Base-by-base conservation (phyloP, 257 asterid species). In the Rhazya stricta region DNA sequence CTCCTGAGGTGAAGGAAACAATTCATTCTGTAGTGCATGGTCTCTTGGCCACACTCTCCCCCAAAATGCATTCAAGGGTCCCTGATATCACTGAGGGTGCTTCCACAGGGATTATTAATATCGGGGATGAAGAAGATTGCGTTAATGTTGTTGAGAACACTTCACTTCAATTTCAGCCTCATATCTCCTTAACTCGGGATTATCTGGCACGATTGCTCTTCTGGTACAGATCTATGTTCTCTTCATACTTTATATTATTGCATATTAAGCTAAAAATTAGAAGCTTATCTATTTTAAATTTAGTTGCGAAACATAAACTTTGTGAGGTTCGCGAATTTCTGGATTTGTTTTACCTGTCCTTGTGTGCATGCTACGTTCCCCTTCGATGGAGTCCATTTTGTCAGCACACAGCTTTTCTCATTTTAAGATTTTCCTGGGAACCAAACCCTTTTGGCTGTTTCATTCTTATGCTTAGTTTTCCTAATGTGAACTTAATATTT, bases 11-110 rank as follows among this genome's bases (percentile, higher is more conserved):
- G 78, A 92, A 88, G 79, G 93, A 88, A 25, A 84, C 93, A 37
- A 86, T 94, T 81, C 91, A 85, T 79, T 94, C 97, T 19, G 95
- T 94, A 32, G 96, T 90, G 37, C 96, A 94, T 74, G 98, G 98
- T 82, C 92, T 94, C 65, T 89, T 94, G 84, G 98, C 98, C 34
- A 92, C 98, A 56, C 96, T 94, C 53, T 94, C 98, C 76, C 98
- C 97, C 13, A 90, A 89, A 83, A 94, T 94, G 98, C 93, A 92
- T 73, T 90, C 98, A 23, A 90, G 88, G 78, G 89, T 87, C 77
- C 81, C 97, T 43, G 86, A 94, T 76, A 71, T 81, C 16, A 81
- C 83, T 16, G 90, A 87, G 70, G 86, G 78, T 75, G 69, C 81
- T 67, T 46, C 87, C 23, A 61, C 82, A 54, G 95, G 89, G 76